phyloP scores from a whole-genome alignment of 768 basidiomycete genomes.

The Phlebiopsis gigantea region DNA sequence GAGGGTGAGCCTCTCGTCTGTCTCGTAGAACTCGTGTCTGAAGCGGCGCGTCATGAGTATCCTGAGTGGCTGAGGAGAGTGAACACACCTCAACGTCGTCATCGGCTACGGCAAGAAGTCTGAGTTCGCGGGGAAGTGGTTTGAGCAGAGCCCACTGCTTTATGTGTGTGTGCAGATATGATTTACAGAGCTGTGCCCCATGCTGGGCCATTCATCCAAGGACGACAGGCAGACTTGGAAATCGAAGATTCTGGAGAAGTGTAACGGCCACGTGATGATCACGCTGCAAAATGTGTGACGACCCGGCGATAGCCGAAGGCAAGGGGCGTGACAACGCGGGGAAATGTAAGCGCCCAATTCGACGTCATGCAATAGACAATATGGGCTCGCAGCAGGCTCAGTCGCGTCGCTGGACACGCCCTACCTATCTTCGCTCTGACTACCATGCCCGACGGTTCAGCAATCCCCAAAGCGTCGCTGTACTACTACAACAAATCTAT shows the following conservation, averaged over 20 bases:
- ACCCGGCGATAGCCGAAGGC: too few relatives aligned
- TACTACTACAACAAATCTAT: conserved; percentile 59
- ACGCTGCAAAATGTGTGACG: not conserved
- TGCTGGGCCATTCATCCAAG: not conserved
- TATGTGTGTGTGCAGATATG: not conserved
- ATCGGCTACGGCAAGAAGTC: not conserved
- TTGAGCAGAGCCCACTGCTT: not conserved
- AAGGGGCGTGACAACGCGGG: conserved; percentile 1
- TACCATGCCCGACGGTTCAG: not conserved
- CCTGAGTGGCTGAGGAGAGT: not conserved
- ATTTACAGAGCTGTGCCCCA: not conserved
- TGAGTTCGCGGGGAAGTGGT: not conserved
- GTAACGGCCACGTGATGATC: not conserved
- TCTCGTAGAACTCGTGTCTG: conserved; percentile 88
- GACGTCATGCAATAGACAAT: conserved; percentile 4
- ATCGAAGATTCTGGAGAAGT: conserved; percentile 7
- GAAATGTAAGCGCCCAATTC: not conserved
- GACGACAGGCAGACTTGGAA: not conserved
- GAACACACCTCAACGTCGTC: not conserved
- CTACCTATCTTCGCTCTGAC: not conserved
- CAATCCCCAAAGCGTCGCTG: conserved; percentile 71
- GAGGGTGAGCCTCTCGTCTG: conserved; percentile 66
- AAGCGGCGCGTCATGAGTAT: not conserved
- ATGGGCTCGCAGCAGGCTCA: not conserved
- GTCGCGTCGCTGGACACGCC: not conserved